phyloP scores from a whole-genome alignment of 768 basidiomycete genomes.

The Porpolomopsis calyptriformis region DNA sequence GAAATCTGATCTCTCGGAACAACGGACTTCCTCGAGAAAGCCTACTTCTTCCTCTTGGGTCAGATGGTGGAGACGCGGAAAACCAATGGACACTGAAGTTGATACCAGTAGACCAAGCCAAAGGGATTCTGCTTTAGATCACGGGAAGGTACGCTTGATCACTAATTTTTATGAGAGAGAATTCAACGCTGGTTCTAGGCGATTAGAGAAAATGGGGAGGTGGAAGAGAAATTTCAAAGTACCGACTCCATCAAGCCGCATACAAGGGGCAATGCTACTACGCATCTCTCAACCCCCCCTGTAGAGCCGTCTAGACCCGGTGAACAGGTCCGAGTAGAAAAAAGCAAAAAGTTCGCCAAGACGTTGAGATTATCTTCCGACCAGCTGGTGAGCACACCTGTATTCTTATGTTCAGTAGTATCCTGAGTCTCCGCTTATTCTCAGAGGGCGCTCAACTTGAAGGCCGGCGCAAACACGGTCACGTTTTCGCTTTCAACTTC shows the following conservation, averaged over 20 bases:
- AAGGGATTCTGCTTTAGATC: slow-evolving; percentile 20
- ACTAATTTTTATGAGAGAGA: no score
- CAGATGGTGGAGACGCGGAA: slow-evolving; percentile 67
- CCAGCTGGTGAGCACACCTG: slow-evolving; percentile 57
- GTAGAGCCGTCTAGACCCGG: background rate
- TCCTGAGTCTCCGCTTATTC: background rate
- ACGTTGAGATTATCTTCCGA: slow-evolving; percentile 88
- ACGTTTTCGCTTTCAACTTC: slow-evolving; percentile 87
- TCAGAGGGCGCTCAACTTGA: slow-evolving; percentile 78
- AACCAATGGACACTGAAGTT: background rate
- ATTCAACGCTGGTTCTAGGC: no score
- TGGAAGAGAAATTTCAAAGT: no score
- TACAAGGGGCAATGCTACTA: no score
- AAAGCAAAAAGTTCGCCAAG: slow-evolving; percentile 67
- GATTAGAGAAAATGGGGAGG: no score
- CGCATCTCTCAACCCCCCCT: no score
- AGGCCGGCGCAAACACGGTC: slow-evolving; percentile 80
- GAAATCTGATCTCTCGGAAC: slow-evolving; percentile 33
- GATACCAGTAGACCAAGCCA: slow-evolving; percentile 11
- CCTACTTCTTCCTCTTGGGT: slow-evolving; percentile 65
- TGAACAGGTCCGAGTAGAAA: background rate
- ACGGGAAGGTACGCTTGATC: no score
- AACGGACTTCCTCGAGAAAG: slow-evolving; percentile 17
- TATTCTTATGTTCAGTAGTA: background rate
- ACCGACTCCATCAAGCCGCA: no score